These are phyloP conservation scores for Nakazawaea ernobii DNA, from an alignment of 805 yeast species.

Conservation along the genomic window DNA sequence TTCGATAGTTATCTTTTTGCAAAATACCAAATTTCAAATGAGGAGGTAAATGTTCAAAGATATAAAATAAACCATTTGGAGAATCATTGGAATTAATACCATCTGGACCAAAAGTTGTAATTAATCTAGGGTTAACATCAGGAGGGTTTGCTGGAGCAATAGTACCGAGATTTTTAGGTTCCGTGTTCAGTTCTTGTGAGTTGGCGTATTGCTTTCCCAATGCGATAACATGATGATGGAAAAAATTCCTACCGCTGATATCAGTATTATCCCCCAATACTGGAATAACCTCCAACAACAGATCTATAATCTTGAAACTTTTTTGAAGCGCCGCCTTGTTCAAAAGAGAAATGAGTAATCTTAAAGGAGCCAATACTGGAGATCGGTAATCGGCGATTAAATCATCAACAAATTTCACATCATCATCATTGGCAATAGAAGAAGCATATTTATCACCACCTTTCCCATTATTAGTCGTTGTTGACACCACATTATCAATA, in stretches of 20 bases:
- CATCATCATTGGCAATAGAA: slow-evolving; percentile 22
- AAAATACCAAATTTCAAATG: slow-evolving; percentile 50
- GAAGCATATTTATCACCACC: slow-evolving; percentile 19
- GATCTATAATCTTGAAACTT: slow-evolving; percentile 52
- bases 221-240: slow-evolving; percentile 78
- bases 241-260: slow-evolving; percentile 74
- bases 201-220: slow-evolving; percentile 58
- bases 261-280: slow-evolving; percentile 61
- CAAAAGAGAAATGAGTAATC: slow-evolving; percentile 52
- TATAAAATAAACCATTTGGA: slow-evolving; percentile 52
- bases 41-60: slow-evolving; percentile 51
- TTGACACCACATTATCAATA: not conserved
- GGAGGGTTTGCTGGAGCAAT: slow-evolving; percentile 49
- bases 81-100: slow-evolving; percentile 56
- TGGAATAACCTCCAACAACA: slow-evolving; percentile 44
- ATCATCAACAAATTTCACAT: slow-evolving; percentile 15
- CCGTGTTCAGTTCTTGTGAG: slow-evolving; percentile 18
- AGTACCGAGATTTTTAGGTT: slow-evolving; percentile 13
- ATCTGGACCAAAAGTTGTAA: slow-evolving; percentile 55
- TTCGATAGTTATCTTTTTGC: slow-evolving; percentile 65
- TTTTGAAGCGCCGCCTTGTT: slow-evolving; percentile 58
- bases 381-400: slow-evolving; percentile 38
- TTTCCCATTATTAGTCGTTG: not conserved
- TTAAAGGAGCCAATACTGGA: slow-evolving; percentile 45
- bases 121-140: slow-evolving; percentile 38